Evolutionary conservation across 352 stramenopile genomes (phyloP), one percentile per base, ranked within the genome.

Genomic region (Globisporangium paddicum): DNA sequence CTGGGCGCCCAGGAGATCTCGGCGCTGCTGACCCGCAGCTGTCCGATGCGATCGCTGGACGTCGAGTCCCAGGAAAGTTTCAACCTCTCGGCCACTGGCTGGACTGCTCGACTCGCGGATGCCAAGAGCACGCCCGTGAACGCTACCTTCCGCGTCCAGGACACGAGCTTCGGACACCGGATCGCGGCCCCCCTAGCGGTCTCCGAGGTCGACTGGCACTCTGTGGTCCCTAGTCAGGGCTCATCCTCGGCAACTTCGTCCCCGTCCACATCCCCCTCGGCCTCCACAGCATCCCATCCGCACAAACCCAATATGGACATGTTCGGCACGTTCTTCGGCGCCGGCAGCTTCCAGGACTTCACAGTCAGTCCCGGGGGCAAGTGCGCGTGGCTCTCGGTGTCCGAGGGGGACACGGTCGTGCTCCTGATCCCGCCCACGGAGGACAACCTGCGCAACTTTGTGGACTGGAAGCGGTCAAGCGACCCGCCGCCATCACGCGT

Each of bases 301-400:
- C 64, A 53, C 7, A 45, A 42, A n/a, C 44, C 45, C 6, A 86
- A 86, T 45, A 62, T 66, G 10, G 79, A 90, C 56, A 68, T 73
- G 7, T 87, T 88, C 34, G 78, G 77, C n/a, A 64, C 59, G 21
- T 79, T 86, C 28, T 79, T 86, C 37, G 72, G 73, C 7, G 44
- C 62, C 7, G 69, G 80, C 35, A 77, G 75, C 32, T 94, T 84
- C 69, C 71, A 86, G 30, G 84, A 94, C 58, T 94, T 94, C 50
- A 53, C 64, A 16, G 44, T 90, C 19, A 68, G 67, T 5, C 73
- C 77, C 8, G 73, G 75, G 9, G 81, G 78, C 13, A 77, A 81
- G 25, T 73, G 65, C 30, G 65, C 70, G 46, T 94, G 84, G 84
- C 55, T 92, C 5, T 83, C 82, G 3, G 80, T 92, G 11, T 74